These are phyloP conservation scores for Phytopythium vexans DNA, from an alignment of 352 stramenopile genomes.

Conservation along the genomic window DNA sequence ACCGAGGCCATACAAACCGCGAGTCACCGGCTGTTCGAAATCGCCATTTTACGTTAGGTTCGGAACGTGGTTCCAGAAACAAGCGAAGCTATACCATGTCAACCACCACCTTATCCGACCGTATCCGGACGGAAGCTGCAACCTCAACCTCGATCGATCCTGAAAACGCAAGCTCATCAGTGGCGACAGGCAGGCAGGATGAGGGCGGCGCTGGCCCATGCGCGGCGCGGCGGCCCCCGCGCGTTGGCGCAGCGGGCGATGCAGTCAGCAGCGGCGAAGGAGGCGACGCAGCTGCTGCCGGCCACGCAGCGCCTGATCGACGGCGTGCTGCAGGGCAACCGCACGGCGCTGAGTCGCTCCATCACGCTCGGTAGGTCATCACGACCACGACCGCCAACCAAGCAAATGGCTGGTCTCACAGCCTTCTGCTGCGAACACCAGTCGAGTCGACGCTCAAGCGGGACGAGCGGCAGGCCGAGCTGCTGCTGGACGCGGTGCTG, in stretches of 20 bases:
- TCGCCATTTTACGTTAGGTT: too few species aligned
- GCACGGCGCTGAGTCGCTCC: conserved; percentile 64
- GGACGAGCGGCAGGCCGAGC: conserved; percentile 80
- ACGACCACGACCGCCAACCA: neutral
- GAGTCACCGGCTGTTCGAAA: neutral
- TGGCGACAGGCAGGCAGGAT: conserved; percentile 4
- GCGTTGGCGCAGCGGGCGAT: neutral
- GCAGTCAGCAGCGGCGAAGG: neutral
- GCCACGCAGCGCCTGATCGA: conserved; percentile 51
- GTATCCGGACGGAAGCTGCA: conserved; percentile 5
- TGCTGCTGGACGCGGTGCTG: conserved; percentile 85
- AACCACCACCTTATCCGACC: neutral
- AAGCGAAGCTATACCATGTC: too few species aligned
- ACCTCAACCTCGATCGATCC: conserved; percentile 18
- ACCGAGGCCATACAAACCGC: neutral
- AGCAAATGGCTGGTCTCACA: neutral
- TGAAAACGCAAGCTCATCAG: conserved; percentile 11
- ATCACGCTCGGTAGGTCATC: conserved; percentile 59
- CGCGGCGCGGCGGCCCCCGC: neutral
- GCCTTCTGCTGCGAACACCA: conserved; percentile 7
- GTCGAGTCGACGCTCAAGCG: conserved; percentile 76
- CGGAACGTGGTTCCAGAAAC: too few species aligned
- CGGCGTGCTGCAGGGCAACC: conserved; percentile 48
- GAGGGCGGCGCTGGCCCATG: neutral
- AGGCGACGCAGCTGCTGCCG: conserved; percentile 21